Evolutionary conservation across 1,284 basidiomycete species (phyloP), one percentile per base, ranked within the genome.

Genomic region (Naganishia sp.): DNA sequence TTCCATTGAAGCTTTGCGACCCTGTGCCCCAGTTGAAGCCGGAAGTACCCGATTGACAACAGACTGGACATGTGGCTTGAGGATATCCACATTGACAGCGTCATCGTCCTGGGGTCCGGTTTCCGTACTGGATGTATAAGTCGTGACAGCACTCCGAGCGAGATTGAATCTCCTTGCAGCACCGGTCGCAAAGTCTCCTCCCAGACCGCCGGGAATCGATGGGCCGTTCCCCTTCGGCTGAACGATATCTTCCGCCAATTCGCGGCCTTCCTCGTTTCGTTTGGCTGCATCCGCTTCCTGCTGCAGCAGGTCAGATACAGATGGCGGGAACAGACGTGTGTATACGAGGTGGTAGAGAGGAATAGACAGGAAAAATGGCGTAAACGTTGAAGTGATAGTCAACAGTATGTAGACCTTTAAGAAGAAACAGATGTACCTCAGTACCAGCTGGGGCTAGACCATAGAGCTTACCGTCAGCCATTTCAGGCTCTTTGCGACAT

Each of bases 241-340:
- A 17, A 67, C 43, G 11, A 69, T 62, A 18, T 54, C 68, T 10
- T 68, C 68, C 5, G 65, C 54, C 17, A 71, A 21, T 23, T 68
- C 68, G 23, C 58, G 52, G 5, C 65, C 67, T 53, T 69, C 68
- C 23, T 63, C 21, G 9, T 39, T 28, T 18, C 62, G 54, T 6
- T 50, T 13, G 2, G 45, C n/a, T 10, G 54, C 63, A 15, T 64
- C 68, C 13, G 6, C 28, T 28, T 42, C 52, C 23, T 51, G 57
- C n/a, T 41, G 53, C 23, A 66, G 45, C 23, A 60, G 54, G 7
- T 51, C 17, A 9, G 54, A 41, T 1, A 63, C 47, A 5, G 64
- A 54, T 6, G 67, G 70, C n/a, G 66, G 66, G 54, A 67, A 69
- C 25, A 71, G 60, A 4, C 66, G 66, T 17, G 53, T 43, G 49